Evolutionary conservation across 177 flowering plant species (phyloP), one percentile per base, ranked within the genome.

Genomic region (Vitis hybrid): DNA sequence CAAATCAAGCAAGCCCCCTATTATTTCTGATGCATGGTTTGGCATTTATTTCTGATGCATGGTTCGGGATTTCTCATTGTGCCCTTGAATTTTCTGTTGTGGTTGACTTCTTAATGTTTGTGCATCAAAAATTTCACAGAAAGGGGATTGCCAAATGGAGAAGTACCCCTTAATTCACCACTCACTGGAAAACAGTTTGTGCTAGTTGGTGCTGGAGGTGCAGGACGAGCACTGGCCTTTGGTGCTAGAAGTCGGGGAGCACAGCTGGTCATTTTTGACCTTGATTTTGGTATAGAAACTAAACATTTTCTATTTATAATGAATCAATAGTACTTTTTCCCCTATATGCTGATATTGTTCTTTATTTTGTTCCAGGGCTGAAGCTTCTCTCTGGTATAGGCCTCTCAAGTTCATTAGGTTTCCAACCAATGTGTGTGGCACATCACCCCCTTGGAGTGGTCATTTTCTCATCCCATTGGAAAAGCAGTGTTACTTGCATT

Each of bases 261-360:
- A 63, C 15, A 15, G 53, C 9, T 70, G 1, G 53, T 70, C 49
- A 56, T 70, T 63, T 63, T 73, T 49, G 79, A 79, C 77, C 60
- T 76, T 51, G 79, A 79, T 73, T 70, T 56, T 64, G 74, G 82
- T 76, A 79, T 12, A 10, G 7, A 1, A 31, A 20, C 57, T 54
- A 18, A 11, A 2, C 20, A 14, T 50, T 19, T 19, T 19, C 34
- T 64, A 29, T 29, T 29, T 29, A 18, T 6, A 48, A 45, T 48
- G 18, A 22, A 22, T 22, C 2, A 14, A 58, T 5, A 5, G 15
- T 3, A 14, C 16, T 15, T 54, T 29, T 54, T 52, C 57, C 18
- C 19, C 19, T 10, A 53, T 7, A n/a, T 14, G 16, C 15, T 11
- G 50, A 59, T 39, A 8, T 39, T 39, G 7, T 39, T 39, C 48